Conservation (phyloP, 1,284 basidiomycete genomes). For the Sporisorium scitamineum region DNA sequence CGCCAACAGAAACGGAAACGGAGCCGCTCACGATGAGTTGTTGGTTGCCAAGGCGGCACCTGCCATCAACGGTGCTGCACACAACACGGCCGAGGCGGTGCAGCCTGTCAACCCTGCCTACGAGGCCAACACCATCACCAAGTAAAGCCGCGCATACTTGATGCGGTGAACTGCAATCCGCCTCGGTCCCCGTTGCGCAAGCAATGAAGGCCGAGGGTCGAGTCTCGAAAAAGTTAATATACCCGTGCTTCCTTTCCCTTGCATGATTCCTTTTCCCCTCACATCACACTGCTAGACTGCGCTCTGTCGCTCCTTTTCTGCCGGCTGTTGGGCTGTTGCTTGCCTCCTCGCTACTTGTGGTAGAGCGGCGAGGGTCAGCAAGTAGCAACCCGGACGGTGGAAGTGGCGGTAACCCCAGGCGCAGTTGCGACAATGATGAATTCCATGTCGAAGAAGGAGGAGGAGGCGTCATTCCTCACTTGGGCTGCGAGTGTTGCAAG, state of each 20-base stretch:
- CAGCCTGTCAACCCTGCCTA: slow-evolving; percentile 51
- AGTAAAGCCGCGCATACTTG: slow-evolving; percentile 2
- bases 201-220: background rate
- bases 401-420: background rate
- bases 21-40: slow-evolving; percentile 23
- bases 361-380: slow-evolving; percentile 14
- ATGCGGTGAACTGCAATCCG: background rate
- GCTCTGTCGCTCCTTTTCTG: background rate
- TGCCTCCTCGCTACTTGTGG: slow-evolving; percentile 25
- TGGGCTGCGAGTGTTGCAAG: background rate
- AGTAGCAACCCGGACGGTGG: background rate
- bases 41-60: slow-evolving; percentile 37
- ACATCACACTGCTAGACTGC: slow-evolving; percentile 2
- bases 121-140: slow-evolving; percentile 36
- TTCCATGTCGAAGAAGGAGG: too few relatives aligned
- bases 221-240: slow-evolving; percentile 34
- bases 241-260: slow-evolving; percentile 19
- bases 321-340: slow-evolving; percentile 7
- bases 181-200: background rate
- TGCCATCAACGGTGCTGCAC: slow-evolving; percentile 49
- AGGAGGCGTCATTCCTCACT: background rate
- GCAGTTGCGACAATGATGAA: background rate
- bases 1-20: slow-evolving; percentile 4
- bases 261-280: background rate
- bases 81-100: slow-evolving; percentile 17